A percentile compares a stretch with the other conserved stretches of the same genome.
Evolutionary conservation across 116 monocot species (phyloP).

Genomic region (Zostera marina): DNA sequence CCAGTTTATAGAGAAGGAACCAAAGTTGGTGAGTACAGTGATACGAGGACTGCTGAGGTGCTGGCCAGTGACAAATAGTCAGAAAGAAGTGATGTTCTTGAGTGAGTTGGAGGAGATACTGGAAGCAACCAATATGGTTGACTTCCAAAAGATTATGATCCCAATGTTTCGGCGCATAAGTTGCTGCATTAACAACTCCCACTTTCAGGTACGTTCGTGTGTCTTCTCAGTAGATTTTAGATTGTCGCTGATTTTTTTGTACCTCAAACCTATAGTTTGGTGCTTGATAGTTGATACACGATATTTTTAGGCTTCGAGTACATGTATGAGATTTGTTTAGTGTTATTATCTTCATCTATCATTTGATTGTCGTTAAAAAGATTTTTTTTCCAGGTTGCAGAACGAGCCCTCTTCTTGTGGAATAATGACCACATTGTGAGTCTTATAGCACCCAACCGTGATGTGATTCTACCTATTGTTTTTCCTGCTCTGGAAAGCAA

Average conservation of each 20-base stretch:
- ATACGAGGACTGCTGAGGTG: constrained; percentile 15
- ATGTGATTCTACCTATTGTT: constrained; percentile 23
- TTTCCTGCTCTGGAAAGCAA: constrained; percentile 33
- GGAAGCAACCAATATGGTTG: constrained; percentile 10
- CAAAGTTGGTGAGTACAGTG: constrained; percentile 10
- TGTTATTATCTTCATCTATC: too few species aligned
- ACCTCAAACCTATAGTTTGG: too few species aligned
- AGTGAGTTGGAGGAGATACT: constrained; percentile 18
- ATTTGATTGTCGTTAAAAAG: neutral
- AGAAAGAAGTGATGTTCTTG: constrained; percentile 20
- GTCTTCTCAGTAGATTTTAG: neutral
- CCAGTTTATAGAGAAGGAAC: constrained; percentile 22
- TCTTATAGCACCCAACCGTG: constrained; percentile 24
- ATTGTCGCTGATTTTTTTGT: too few species aligned
- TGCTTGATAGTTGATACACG: too few species aligned
- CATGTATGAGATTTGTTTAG: too few species aligned
- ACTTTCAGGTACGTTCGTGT: constrained; percentile 13
- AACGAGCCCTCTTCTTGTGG: constrained; percentile 32
- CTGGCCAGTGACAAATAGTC: constrained; percentile 21
- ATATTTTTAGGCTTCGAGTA: too few species aligned
- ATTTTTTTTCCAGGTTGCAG: constrained; percentile 26
- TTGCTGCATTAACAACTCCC: constrained; percentile 13
- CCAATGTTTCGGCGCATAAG: constrained; percentile 9
- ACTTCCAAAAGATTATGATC: constrained; percentile 14
- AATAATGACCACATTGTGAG: constrained; percentile 32